Conservation (phyloP, 768 basidiomycete species). For the Mycena belliarum region DNA sequence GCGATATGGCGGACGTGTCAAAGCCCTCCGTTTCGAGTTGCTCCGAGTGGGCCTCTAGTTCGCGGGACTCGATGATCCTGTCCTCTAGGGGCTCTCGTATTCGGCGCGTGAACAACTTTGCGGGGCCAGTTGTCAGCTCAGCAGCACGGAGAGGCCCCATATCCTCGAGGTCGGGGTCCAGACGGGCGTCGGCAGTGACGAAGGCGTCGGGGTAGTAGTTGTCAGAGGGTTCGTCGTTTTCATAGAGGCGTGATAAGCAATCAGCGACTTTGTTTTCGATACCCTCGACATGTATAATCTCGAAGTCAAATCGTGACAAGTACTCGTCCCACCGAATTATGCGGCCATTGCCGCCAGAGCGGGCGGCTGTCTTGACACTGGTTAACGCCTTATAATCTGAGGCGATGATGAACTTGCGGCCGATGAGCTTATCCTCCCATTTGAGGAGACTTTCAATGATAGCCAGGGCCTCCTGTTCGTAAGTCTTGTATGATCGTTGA, state of each 20-base stretch:
- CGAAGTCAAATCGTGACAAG: too few species aligned
- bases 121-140: background rate
- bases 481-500: conserved; percentile 10
- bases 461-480: conserved; percentile 21
- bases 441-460: conserved; percentile 24
- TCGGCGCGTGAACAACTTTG: background rate
- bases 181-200: background rate
- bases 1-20: background rate
- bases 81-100: background rate
- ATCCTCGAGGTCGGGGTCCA: background rate
- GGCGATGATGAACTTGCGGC: too few species aligned
- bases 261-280: background rate
- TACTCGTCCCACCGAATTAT: too few species aligned
- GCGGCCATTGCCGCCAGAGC: too few species aligned
- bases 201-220: too few species aligned
- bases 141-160: background rate
- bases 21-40: background rate
- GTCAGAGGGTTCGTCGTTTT: background rate
- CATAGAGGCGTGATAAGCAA: background rate
- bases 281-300: background rate
- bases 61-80: background rate
- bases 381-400: too few species aligned
- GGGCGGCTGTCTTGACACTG: too few species aligned
- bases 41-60: background rate
- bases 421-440: too few species aligned